A percentile compares a stretch with the other conserved stretches of the same genome.
Evolutionary conservation across 2,329 filamentous ascomycete species (phyloP).

Genomic region (Fusarium dlaminii): DNA sequence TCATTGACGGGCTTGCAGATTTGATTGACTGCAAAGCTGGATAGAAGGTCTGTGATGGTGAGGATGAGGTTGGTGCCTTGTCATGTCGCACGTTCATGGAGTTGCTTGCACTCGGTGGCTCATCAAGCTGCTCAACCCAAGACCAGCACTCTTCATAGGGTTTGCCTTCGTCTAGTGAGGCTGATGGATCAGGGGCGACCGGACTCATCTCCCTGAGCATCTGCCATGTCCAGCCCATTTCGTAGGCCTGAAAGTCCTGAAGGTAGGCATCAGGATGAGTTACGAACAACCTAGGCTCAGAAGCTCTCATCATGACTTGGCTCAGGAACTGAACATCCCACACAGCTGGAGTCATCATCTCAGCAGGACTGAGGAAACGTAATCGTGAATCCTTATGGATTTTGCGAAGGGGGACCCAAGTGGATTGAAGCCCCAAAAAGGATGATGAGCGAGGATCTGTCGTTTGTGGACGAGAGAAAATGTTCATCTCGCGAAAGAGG

Average conservation of each 20-base stretch:
- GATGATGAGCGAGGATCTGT: conserved; percentile 47
- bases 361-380: conserved; percentile 73
- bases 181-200: conserved; percentile 58
- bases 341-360: conserved; percentile 76
- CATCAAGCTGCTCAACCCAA: conserved; percentile 72
- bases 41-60: conserved; percentile 51
- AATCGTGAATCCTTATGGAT: conserved; percentile 77
- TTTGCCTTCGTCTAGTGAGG: conserved; percentile 51
- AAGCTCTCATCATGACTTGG: conserved; percentile 77
- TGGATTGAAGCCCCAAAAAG: conserved; percentile 70
- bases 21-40: conserved; percentile 38
- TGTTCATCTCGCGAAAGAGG: conserved; percentile 58
- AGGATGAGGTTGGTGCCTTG: conserved; percentile 53
- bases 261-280: conserved; percentile 80
- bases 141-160: conserved; percentile 71
- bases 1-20: conserved; percentile 45
- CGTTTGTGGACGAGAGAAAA: conserved; percentile 43
- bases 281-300: conserved; percentile 75
- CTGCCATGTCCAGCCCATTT: conserved; percentile 75
- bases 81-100: conserved; percentile 55
- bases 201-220: conserved; percentile 70
- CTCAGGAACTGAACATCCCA: conserved; percentile 78
- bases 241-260: conserved; percentile 66
- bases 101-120: conserved; percentile 57
- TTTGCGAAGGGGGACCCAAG: conserved; percentile 81